Base-by-base conservation (phyloP, 169 alveolate genomes). In the Plasmodium chabaudi region DNA sequence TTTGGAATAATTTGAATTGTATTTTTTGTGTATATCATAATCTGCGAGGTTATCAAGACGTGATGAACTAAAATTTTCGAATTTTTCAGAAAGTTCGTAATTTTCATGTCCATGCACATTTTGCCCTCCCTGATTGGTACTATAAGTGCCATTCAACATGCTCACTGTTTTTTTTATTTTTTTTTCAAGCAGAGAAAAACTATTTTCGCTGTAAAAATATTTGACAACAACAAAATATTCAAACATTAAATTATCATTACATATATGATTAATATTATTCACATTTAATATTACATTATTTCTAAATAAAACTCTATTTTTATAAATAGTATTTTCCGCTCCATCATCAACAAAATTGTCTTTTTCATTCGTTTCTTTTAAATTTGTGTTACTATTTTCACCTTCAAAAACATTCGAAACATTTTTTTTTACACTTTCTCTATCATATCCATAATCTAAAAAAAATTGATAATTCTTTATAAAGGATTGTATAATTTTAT, bases 141-240 rank as follows among this genome's bases (percentile, higher is more conserved):
- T 34, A 34, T 34, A 34, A 34, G 42, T 34, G 7, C 42, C 42
- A 44, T 82, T 82, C 7, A 68, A 49, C 47, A 61, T 55, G 25
- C 65, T 59, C 2, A 82, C 56, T 56, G 56, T 67, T 53, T 82
- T 82, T 67, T 82, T 82, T 56, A 82, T 23, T 67, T 67, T 82
- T 67, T 67, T 82, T 60, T 82, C 90, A 10, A 82, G 49, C 47
- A 82, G 9, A 9, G 90, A 51, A 67, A 82, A 82, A 61, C 47
- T 82, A 59, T 82, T 82, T 34, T 82, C 90, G n/a, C 53, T 67
- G 46, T 82, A 82, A 49, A 67, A 82, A 70, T 82, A 82, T 61
- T 82, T 82, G 0, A 67, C 82, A 21, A 82, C 90, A 27, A 82
- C 68, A 49, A 67, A 82, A 55, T 82, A 82, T 15, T 82, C 84